These are phyloP conservation scores for Erigeron philadelphicus DNA, from an alignment of 140 eudicot species.

Conservation along the genomic window DNA sequence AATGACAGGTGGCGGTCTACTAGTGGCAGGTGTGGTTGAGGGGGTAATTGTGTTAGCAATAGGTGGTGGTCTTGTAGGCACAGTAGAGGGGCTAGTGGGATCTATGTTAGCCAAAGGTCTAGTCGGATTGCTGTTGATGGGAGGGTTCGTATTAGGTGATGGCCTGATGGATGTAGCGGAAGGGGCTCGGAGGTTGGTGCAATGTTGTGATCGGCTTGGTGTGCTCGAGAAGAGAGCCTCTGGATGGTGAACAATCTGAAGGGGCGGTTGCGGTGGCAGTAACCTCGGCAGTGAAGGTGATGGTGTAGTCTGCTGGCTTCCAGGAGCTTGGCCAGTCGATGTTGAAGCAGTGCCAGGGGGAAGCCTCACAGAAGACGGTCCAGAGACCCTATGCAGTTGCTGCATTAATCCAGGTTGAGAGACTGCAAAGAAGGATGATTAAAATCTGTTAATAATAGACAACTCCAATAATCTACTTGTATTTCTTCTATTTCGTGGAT, in stretches of 20 bases:
- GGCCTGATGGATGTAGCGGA: slow-evolving; percentile 15
- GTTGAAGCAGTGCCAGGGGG: not conserved
- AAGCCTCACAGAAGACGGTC: slow-evolving; percentile 14
- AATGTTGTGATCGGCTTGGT: slow-evolving; percentile 21
- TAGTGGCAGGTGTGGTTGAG: not conserved
- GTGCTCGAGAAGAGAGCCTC: slow-evolving; percentile 37
- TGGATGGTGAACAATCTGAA: slow-evolving; percentile 32
- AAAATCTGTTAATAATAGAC: not conserved
- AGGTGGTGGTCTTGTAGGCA: not conserved
- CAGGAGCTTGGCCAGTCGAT: slow-evolving; percentile 25
- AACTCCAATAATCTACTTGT: too few species aligned
- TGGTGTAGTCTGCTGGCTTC: slow-evolving; percentile 20
- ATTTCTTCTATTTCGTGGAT: too few species aligned
- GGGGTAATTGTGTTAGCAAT: not conserved
- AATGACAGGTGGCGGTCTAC: not conserved
- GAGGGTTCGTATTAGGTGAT: slow-evolving; percentile 11
- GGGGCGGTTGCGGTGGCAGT: slow-evolving; percentile 27
- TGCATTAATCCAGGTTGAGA: slow-evolving; percentile 35
- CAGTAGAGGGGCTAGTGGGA: not conserved
- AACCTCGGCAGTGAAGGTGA: not conserved
- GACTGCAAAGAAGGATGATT: slow-evolving; percentile 34
- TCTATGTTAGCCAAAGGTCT: not conserved
- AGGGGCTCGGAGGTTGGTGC: not conserved
- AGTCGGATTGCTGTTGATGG: slow-evolving; percentile 1
- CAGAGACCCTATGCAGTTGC: slow-evolving; percentile 25